These are phyloP conservation scores for Zymoseptoria ardabiliae DNA, from an alignment of 2,329 filamentous ascomycete genomes.

Conservation along the genomic window DNA sequence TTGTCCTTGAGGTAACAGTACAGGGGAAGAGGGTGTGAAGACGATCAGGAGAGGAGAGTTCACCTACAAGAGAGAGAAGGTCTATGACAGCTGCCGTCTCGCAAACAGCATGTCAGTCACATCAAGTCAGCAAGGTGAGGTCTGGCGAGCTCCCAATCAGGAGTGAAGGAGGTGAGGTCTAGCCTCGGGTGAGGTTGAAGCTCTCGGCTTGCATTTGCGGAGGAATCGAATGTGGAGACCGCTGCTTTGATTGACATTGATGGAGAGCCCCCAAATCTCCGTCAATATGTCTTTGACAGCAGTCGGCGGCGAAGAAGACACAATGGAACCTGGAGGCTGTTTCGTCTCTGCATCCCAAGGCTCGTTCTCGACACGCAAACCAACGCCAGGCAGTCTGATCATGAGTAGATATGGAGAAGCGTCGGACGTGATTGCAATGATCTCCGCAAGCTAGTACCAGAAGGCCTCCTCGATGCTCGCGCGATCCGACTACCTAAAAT, in stretches of 20 bases:
- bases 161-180: not conserved
- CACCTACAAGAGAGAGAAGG: not conserved
- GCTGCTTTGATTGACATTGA: not conserved
- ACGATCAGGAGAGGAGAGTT: not conserved
- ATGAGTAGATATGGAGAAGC: too few relatives aligned
- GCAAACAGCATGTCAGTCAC: not conserved
- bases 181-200: not conserved
- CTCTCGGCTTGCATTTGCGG: not conserved
- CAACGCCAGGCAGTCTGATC: too few relatives aligned
- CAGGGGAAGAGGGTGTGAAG: not conserved
- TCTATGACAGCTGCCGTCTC: not conserved
- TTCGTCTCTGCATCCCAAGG: too few relatives aligned
- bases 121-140: not conserved
- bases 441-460: too few relatives aligned
- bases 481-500: too few relatives aligned
- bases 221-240: not conserved
- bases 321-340: too few relatives aligned
- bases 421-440: too few relatives aligned
- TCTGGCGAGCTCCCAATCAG: not conserved
- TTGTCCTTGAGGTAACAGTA: not conserved
- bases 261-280: not conserved
- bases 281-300: not conserved
- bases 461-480: too few relatives aligned
- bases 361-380: too few relatives aligned
- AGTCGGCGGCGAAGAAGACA: too few relatives aligned